A percentile compares a stretch with the other conserved stretches of the same genome.
These are phyloP conservation scores for Euphorbia neoarborescens DNA, from an alignment of 441 rosid genomes.

Conservation along the genomic window DNA sequence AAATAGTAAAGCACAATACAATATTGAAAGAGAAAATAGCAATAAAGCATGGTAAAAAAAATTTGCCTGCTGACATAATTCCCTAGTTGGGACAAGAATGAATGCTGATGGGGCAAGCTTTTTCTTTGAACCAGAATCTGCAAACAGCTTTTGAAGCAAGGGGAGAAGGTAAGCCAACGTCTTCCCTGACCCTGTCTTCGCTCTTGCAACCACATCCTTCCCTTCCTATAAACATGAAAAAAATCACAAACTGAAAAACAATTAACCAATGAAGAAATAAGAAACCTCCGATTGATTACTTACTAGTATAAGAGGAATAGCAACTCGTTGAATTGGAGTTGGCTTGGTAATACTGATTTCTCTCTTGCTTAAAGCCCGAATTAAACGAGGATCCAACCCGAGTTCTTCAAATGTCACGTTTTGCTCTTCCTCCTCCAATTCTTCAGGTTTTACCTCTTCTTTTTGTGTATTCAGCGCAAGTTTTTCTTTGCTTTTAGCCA, in stretches of 20 bases:
- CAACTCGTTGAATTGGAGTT: conserved; percentile 62
- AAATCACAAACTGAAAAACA: background rate
- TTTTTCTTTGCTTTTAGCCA: conserved; percentile 20
- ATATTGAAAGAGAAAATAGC: background rate
- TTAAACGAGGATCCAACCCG: conserved; percentile 52
- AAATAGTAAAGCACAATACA: background rate
- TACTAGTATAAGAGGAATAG: conserved; percentile 68
- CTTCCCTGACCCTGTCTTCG: conserved; percentile 88
- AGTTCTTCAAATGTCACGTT: conserved; percentile 52
- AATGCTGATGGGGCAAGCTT: conserved; percentile 67
- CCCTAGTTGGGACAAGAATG: conserved; percentile 75
- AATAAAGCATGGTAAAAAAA: background rate
- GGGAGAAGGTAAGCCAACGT: conserved; percentile 80
- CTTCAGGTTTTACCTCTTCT: conserved; percentile 3
- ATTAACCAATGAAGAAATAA: background rate
- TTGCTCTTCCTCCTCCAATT: conserved; percentile 22
- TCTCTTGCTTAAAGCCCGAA: conserved; percentile 66
- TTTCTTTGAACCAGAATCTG: conserved; percentile 33
- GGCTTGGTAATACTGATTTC: conserved; percentile 48
- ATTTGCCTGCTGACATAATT: conserved; percentile 67
- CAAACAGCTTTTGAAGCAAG: conserved; percentile 69
- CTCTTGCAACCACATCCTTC: conserved; percentile 84
- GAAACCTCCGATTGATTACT: conserved; percentile 10
- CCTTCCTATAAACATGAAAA: conserved; percentile 46
- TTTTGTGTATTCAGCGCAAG: conserved; percentile 5